phyloP scores from a whole-genome alignment of 176 grass and related monocot species.

The Thalia dealbata region DNA sequence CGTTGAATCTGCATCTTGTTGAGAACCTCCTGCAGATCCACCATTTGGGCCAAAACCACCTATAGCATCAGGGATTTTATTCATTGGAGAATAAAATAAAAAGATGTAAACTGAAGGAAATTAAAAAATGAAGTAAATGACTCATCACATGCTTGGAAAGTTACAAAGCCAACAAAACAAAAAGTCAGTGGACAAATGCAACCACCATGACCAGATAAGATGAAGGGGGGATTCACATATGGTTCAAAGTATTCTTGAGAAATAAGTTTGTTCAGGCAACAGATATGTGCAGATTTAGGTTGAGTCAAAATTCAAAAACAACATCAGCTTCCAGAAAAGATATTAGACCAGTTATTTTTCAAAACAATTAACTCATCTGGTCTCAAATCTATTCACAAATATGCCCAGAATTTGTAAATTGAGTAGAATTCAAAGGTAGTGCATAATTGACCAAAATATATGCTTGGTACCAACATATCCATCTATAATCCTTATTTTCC shows the following conservation, averaged over 20 bases:
- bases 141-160: neutral
- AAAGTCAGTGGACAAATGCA: neutral
- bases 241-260: neutral
- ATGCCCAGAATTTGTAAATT: no score
- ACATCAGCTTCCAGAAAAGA: no score
- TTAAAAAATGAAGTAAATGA: neutral
- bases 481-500: no score
- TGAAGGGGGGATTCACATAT: neutral
- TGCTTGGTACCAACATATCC: no score
- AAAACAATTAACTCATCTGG: no score
- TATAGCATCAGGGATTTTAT: neutral
- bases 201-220: neutral
- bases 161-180: neutral
- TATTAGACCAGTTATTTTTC: no score
- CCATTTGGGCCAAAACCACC: constrained; percentile 13
- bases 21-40: neutral
- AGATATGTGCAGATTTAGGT: no score
- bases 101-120: neutral
- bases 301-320: no score
- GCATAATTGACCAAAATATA: no score
- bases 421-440: no score
- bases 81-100: neutral
- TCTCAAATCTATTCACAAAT: no score
- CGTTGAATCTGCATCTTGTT: constrained; percentile 8
- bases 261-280: neutral